Evolutionary conservation across 306 rosid genomes (phyloP), one percentile per base, ranked within the genome.

Genomic region (Gastrolobium villosum): DNA sequence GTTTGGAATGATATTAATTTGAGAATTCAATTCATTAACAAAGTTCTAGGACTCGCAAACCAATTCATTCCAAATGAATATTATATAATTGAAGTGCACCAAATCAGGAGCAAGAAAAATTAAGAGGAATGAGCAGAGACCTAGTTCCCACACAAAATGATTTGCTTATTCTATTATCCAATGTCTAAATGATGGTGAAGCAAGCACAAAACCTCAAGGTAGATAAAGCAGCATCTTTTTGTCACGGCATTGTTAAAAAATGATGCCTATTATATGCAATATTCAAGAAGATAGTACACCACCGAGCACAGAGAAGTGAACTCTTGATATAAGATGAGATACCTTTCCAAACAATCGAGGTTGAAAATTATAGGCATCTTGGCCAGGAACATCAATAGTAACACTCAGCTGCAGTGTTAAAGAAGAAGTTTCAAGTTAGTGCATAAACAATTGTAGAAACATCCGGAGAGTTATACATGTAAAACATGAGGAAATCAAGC

Each of bases 311-410:
- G 39, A 70, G 30, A 54, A 61, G 41, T 30, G 34, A 55, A 30
- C 13, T 30, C 7, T 44, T 61, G 60, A 37, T 57, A 28, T 46
- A 65, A 35, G 5, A 56, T 74, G 32, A 59, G 62, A 74, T 86
- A 96, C 99, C 97, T 96, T 96, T 36, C 90, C 97, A 78, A 88
- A 96, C 84, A 96, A 87, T 76, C 97, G 96, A 82, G 93, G 72
- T 79, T 96, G 98, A 65, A 82, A 90, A 79, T 57, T 81, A 86
- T 90, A 96, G 3, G 75, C 75, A 66, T 84, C 94, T 82, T 90
- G 91, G 10, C 92, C 97, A 64, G 96, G 87, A 75, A 86, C 88
- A 65, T 82, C 80, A 54, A 93, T 91, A 49, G 79, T 79, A 62
- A 91, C 91, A 87, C 96, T 93, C 28, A 96, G 82, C 98, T 96